Conservation (phyloP, 495 filamentous ascomycete species). For the Barbatosphaeria neglecta region DNA sequence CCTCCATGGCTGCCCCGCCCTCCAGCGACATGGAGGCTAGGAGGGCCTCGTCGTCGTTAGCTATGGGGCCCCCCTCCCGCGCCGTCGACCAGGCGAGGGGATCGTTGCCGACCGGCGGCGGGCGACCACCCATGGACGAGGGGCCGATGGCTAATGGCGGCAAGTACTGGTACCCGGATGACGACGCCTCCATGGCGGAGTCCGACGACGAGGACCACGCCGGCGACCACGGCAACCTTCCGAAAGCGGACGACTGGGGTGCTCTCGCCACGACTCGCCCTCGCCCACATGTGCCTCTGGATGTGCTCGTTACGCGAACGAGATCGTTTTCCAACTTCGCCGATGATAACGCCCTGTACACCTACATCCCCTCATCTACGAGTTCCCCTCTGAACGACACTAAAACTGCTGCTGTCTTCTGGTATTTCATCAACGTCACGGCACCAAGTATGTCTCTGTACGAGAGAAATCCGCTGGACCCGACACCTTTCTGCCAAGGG, state of each 20-base stretch:
- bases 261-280: conserved; percentile 22
- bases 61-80: no score
- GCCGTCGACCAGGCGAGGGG: no score
- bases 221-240: conserved; percentile 13
- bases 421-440: conserved; percentile 85
- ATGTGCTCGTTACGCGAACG: conserved; percentile 24
- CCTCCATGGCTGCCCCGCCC: not conserved
- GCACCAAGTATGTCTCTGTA: conserved; percentile 80
- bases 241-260: conserved; percentile 27
- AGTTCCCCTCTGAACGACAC: conserved; percentile 76
- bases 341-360: conserved; percentile 53
- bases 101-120: not conserved
- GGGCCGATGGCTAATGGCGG: conserved; percentile 10
- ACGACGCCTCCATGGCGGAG: conserved; percentile 50
- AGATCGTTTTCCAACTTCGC: conserved; percentile 31
- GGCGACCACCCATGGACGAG: not conserved
- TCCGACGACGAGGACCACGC: conserved; percentile 37
- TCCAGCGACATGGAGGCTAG: not conserved
- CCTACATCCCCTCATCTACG: conserved; percentile 60
- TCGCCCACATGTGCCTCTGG: conserved; percentile 16
- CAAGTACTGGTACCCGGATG: conserved; percentile 45
- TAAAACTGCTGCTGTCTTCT: conserved; percentile 75
- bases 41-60: not conserved
- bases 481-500: conserved; percentile 57
- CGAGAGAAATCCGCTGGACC: conserved; percentile 72